Evolutionary conservation across 2,329 filamentous ascomycete species (phyloP).

Genomic region (Cadophora luteo-olivacea): DNA sequence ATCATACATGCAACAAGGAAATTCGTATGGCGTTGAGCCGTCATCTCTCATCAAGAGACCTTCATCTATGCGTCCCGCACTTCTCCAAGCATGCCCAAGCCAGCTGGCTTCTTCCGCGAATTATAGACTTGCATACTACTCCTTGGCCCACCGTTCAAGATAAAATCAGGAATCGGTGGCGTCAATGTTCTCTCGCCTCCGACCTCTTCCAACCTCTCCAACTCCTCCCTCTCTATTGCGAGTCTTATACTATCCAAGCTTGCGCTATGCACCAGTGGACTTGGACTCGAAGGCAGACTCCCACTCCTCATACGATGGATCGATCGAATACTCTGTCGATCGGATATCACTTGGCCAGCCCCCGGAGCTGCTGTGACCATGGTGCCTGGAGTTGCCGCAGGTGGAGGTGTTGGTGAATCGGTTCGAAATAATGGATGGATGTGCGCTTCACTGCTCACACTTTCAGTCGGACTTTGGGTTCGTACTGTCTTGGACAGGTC

Average conservation of each 20-base stretch:
- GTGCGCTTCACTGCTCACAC: conserved; percentile 63
- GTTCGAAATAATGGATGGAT: conserved; percentile 82
- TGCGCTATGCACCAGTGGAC: conserved; percentile 56
- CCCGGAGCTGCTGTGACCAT: conserved; percentile 74
- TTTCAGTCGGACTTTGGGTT: conserved; percentile 45
- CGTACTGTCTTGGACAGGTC: conserved; percentile 29
- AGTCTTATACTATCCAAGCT: conserved; percentile 53
- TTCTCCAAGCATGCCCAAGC: conserved; percentile 36
- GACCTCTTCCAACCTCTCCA: conserved; percentile 32
- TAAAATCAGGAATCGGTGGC: conserved; percentile 67
- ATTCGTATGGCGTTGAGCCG: conserved; percentile 42
- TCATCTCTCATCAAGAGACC: conserved; percentile 32
- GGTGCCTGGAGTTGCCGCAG: conserved; percentile 71
- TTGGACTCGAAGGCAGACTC: conserved; percentile 58
- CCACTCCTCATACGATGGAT: conserved; percentile 62
- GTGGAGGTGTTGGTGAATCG: conserved; percentile 71
- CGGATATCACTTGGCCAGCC: conserved; percentile 67
- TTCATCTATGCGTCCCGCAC: conserved; percentile 30
- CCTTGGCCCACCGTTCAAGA: conserved; percentile 59
- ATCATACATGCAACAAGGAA: conserved; percentile 36
- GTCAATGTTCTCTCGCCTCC: conserved; percentile 57
- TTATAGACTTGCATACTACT: conserved; percentile 56
- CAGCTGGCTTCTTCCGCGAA: conserved; percentile 39
- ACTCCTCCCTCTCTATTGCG: conserved; percentile 41
- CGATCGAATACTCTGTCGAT: conserved; percentile 57